Evolutionary conservation across 306 rosid species (phyloP), one percentile per base, ranked within the genome.

Genomic region (Cucumis melo): DNA sequence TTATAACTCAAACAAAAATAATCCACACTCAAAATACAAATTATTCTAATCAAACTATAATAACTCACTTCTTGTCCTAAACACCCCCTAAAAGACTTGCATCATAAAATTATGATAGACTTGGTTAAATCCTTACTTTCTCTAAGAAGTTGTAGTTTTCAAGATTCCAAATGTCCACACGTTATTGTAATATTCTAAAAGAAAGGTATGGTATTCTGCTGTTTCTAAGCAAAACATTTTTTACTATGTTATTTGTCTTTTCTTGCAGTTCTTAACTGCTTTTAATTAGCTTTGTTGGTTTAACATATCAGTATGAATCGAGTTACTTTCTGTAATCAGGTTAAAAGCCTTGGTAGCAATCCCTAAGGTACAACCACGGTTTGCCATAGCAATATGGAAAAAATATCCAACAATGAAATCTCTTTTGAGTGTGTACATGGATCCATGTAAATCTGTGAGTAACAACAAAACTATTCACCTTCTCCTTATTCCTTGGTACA

Each of bases 341-440:
- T 86, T 94, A 80, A 91, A 91, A 87, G 90, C 91, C 83, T 90
- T 93, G 90, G 91, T 93, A 42, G 91, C 97, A 46, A 90, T 93
- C 62, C 98, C 98, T 3, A 94, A 91, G 90, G 97, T 91, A 34
- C 98, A 94, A 79, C 97, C 98, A 38, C 95, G 97, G 71, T 91
- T 85, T 81, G 97, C 98, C 17, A 42, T 91, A 67, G 91, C 98
- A 53, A 91, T 94, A 79, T 79, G 92, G 91, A 91, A 91, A 90
- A 91, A 87, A 68, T 94, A 94, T 77, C 95, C 96, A 21, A 91
- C 95, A 75, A 88, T 91, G 98, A 94, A 89, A 84, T 87, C 93
- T 38, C 89, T 94, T 78, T 82, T 91, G 82, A 89, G 82, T 77
- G 90, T 83, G 39, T 93, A 93, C 83, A 90, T 93, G 98, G 91